Percentiles rank a stretch among this genome's conserved stretches.
Evolutionary conservation across 352 stramenopile genomes (phyloP).

Genomic region (Phytophthora boehmeriae): DNA sequence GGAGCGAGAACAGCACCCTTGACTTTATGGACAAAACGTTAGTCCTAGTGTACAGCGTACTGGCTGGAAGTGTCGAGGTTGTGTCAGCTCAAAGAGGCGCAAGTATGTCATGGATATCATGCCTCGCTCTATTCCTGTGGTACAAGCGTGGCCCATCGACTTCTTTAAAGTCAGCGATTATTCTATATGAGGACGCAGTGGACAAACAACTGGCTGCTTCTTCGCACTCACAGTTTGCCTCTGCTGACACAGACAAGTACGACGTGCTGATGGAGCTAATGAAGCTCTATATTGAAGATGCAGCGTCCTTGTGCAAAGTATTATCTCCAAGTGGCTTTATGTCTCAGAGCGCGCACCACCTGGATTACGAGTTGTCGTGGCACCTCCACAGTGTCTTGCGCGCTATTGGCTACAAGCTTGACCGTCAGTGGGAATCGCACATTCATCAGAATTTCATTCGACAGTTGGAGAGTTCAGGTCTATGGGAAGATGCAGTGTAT

Average conservation of each 20-base stretch:
- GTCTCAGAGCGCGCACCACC: constrained; percentile 30
- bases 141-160: constrained; percentile 62
- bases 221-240: constrained; percentile 38
- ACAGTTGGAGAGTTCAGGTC: constrained; percentile 64
- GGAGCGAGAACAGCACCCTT: constrained; percentile 54
- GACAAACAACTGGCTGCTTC: constrained; percentile 43
- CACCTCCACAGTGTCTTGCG: constrained; percentile 78
- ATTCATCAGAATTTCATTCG: constrained; percentile 85
- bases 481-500: constrained; percentile 81
- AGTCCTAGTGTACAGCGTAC: constrained; percentile 67
- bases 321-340: constrained; percentile 67
- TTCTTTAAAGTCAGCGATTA: constrained; percentile 52
- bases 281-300: constrained; percentile 66
- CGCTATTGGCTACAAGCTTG: constrained; percentile 74
- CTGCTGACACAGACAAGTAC: constrained; percentile 39
- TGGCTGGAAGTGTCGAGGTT: constrained; percentile 66
- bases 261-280: constrained; percentile 74
- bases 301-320: constrained; percentile 57
- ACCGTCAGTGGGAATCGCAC: constrained; percentile 78
- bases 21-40: constrained; percentile 66
- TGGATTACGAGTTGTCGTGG: constrained; percentile 85
- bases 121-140: constrained; percentile 74
- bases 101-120: constrained; percentile 58
- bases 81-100: constrained; percentile 54
- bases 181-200: constrained; percentile 47